Percentiles rank a stretch among this genome's conserved stretches.
These are phyloP conservation scores for Ceratopteris richardii DNA, from an alignment of 75 land plant species.

Conservation along the genomic window DNA sequence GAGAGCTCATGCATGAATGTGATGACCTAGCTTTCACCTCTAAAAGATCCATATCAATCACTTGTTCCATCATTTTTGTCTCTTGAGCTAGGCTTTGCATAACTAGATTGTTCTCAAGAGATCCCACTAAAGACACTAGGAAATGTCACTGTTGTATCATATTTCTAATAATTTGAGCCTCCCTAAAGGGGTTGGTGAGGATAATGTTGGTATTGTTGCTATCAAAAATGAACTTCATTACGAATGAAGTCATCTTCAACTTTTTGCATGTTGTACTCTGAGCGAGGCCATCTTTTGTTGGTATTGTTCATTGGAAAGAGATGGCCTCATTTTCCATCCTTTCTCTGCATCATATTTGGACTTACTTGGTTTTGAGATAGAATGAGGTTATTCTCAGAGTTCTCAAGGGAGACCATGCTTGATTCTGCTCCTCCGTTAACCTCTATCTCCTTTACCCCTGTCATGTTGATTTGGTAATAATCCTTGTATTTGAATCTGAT, in stretches of 20 bases:
- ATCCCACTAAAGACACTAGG: background rate
- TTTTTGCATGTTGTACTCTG: conserved; percentile 52
- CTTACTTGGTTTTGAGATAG: no score
- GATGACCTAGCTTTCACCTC: conserved; percentile 3
- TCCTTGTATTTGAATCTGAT: no score
- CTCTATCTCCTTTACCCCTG: no score
- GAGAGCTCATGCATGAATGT: conserved; percentile 3
- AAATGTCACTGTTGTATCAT: background rate
- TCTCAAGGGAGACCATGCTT: no score
- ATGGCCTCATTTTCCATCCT: no score
- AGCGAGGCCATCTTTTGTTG: conserved; percentile 56
- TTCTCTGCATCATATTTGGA: no score
- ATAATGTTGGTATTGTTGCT: conserved; percentile 54
- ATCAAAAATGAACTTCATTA: conserved; percentile 55
- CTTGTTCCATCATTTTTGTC: background rate
- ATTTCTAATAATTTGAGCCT: background rate
- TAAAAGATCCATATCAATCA: conserved; percentile 4
- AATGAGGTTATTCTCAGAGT: no score
- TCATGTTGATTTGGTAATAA: no score
- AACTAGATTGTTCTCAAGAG: background rate
- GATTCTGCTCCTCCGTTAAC: no score
- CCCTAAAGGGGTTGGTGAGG: background rate
- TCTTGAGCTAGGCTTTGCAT: background rate
- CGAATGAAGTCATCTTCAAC: conserved; percentile 67
- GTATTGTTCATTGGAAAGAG: no score